phyloP scores from a whole-genome alignment of 73 alveolate species.

The Stentor roeselii region DNA sequence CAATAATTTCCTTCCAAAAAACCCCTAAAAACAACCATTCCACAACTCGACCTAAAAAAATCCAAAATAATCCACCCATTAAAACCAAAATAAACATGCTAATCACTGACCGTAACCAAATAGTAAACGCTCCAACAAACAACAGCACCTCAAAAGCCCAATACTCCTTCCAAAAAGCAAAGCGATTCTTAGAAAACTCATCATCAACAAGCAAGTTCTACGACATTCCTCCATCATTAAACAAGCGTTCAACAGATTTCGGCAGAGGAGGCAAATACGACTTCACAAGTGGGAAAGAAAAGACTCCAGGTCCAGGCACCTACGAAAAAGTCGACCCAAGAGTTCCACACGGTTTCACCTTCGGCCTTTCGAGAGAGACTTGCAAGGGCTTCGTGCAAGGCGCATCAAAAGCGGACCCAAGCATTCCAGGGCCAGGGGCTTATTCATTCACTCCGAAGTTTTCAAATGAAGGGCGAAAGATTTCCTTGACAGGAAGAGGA shows the following conservation, averaged over 20 bases:
- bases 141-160: neutral
- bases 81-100: neutral
- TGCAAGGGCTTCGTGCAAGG: slow-evolving; percentile 34
- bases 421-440: slow-evolving; percentile 56
- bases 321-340: neutral
- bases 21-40: no score
- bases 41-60: no score
- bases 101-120: neutral
- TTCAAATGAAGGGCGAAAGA: slow-evolving; percentile 47
- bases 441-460: slow-evolving; percentile 24
- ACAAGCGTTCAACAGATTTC: neutral
- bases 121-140: slow-evolving; percentile 25
- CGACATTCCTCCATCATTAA: slow-evolving; percentile 26
- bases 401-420: slow-evolving; percentile 28
- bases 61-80: no score
- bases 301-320: slow-evolving; percentile 23
- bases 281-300: slow-evolving; percentile 5
- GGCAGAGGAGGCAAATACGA: slow-evolving; percentile 22
- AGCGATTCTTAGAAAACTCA: neutral
- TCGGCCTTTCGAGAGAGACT: slow-evolving; percentile 46
- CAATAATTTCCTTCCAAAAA: no score
- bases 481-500: slow-evolving; percentile 10
- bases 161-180: slow-evolving; percentile 3
- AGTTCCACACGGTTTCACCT: slow-evolving; percentile 25
- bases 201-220: neutral